Evolutionary conservation across 352 stramenopile species (phyloP).

Genomic region (Pythium insidiosum): DNA sequence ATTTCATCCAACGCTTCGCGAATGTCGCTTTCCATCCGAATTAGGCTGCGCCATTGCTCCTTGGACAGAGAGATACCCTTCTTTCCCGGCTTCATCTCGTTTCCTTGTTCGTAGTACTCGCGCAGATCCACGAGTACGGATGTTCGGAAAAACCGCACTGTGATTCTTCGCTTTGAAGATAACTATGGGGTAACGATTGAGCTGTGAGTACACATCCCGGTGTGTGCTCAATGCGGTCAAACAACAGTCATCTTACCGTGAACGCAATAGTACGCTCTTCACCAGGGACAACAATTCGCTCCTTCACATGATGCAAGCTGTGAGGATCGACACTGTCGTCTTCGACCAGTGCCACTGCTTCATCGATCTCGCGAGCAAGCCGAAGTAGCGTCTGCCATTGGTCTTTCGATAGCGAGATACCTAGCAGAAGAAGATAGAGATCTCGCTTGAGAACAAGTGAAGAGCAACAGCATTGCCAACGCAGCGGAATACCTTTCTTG

Average conservation of each 20-base stretch:
- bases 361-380: conserved; percentile 24
- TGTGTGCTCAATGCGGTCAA: too few relatives aligned
- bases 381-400: conserved; percentile 43
- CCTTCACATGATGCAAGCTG: conserved; percentile 20
- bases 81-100: conserved; percentile 50
- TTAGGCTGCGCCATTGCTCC: conserved; percentile 49
- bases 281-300: conserved; percentile 24
- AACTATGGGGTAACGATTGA: conserved; percentile 25
- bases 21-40: conserved; percentile 22
- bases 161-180: conserved; percentile 42
- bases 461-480: neutral
- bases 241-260: too few relatives aligned
- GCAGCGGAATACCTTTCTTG: conserved; percentile 49
- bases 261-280: conserved; percentile 41
- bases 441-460: too few relatives aligned
- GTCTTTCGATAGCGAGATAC: conserved; percentile 46
- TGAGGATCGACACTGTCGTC: conserved; percentile 26
- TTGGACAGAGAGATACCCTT: conserved; percentile 74
- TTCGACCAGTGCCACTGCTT: conserved; percentile 37
- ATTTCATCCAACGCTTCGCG: conserved; percentile 16
- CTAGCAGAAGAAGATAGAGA: too few relatives aligned
- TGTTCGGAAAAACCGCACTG: conserved; percentile 37
- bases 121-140: conserved; percentile 52
- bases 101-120: conserved; percentile 66
- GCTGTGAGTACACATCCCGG: too few relatives aligned